Evolutionary conservation across 306 rosid genomes (phyloP), one percentile per base, ranked within the genome.

Genomic region (Vigna reflexopilosa): DNA sequence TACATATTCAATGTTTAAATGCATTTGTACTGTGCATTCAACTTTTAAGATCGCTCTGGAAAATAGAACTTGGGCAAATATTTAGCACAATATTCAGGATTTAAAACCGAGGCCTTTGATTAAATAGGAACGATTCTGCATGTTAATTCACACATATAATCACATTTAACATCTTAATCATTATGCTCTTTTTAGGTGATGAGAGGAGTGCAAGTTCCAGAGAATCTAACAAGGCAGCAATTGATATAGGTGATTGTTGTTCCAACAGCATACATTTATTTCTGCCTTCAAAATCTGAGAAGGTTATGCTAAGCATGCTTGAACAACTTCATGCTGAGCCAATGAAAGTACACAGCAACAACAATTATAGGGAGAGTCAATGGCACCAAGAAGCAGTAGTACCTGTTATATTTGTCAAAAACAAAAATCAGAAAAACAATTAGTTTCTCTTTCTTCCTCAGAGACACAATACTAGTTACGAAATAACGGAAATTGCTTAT

Each of bases 251-350:
- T 17, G 15, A 13, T 19, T 9, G 67, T 71, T 61, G 73, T 42
- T 84, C 76, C 17, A 12, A n/a, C 24, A 19, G 45, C 59, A 50
- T 42, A 32, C 30, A 61, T 3, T 30, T 38, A 54, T 22, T 36
- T 72, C 40, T 44, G 59, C 44, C 22, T 20, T 77, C 70, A 57
- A 75, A 72, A 79, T 17, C 11, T 62, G 73, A 38, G 8, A 57
- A 30, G 45, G 28, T 51, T 17, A 47, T 59, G 66, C 86, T 83
- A 94, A 24, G 98, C 97, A 67, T 94, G 94, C 75, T 94, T 92
- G 87, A 94, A 94, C 85, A 94, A 45, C 80, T 94, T 94, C 97
- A 94, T 90, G 87, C 90, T 83, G 67, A 94, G 96, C 98, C 98
- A 90, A 77, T 89, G 96, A 63, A 89, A 90, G 80, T 92, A 94